Percentiles rank a stretch among this genome's conserved stretches.
Evolutionary conservation across 441 rosid genomes (phyloP).

Genomic region (Corymbia calophylla): DNA sequence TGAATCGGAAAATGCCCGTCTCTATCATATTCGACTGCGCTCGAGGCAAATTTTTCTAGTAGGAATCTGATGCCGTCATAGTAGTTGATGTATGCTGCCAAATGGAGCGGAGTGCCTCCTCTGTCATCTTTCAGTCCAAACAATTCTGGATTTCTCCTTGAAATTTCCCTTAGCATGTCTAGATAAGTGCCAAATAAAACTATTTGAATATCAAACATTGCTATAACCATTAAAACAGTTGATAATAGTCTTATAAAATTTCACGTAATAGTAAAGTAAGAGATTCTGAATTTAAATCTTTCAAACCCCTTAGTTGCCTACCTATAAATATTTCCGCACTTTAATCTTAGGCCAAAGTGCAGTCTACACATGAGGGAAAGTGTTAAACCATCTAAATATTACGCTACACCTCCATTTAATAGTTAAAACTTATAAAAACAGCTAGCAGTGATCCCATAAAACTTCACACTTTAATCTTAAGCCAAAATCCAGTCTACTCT

Average conservation of each 20-base stretch:
- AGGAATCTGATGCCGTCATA: background rate
- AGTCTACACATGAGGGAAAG: background rate
- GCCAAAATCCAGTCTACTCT: background rate
- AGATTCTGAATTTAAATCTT: no score
- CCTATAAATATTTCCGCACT: background rate
- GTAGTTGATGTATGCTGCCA: background rate
- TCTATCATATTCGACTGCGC: background rate
- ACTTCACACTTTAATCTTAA: background rate
- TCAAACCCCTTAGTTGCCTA: background rate
- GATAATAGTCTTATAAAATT: no score
- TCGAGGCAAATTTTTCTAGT: background rate
- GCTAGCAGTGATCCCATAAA: background rate
- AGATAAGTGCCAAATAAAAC: background rate
- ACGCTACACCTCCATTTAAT: no score
- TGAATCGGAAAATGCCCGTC: background rate
- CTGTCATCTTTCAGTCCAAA: background rate
- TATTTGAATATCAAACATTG: background rate
- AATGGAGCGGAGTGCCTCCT: background rate
- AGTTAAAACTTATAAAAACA: no score
- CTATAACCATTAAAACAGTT: background rate
- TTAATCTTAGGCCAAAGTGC: background rate
- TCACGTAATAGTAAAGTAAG: background rate
- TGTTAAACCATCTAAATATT: no score
- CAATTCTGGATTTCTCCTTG: background rate
- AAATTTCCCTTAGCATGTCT: background rate